A percentile compares a stretch with the other conserved stretches of the same genome.
phyloP scores from a whole-genome alignment of 2,329 filamentous ascomycete genomes.

The Talaromyces funiculosus region DNA sequence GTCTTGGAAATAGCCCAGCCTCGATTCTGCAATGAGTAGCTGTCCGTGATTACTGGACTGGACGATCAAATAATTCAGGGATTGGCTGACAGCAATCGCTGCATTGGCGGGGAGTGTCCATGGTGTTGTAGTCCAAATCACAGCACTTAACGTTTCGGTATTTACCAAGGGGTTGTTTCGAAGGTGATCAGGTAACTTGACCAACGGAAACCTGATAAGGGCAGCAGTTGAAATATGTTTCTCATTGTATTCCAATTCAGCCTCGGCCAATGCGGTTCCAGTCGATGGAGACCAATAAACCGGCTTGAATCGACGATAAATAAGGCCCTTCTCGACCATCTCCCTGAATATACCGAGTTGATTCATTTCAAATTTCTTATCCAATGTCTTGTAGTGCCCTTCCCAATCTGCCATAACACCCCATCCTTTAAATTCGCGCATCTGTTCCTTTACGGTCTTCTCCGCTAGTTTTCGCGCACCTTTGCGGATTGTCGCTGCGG shows the following conservation, averaged over 20 bases:
- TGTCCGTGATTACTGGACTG: constrained; percentile 51
- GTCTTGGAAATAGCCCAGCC: constrained; percentile 55
- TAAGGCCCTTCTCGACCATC: constrained; percentile 58
- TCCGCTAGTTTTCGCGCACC: constrained; percentile 52
- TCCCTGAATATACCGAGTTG: constrained; percentile 56
- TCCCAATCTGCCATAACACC: constrained; percentile 62
- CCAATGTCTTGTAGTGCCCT: constrained; percentile 58
- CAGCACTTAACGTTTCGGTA: constrained; percentile 58
- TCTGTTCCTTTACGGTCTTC: constrained; percentile 54
- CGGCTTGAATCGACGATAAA: constrained; percentile 57
- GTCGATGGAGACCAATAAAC: constrained; percentile 65
- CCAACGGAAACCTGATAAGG: constrained; percentile 70
- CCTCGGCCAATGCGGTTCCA: constrained; percentile 58
- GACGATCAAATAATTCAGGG: constrained; percentile 68
- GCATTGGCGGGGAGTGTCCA: constrained; percentile 95
- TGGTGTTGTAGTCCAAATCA: constrained; percentile 98
- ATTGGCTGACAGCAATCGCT: constrained; percentile 74
- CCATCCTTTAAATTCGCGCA: constrained; percentile 54
- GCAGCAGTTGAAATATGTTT: constrained; percentile 55
- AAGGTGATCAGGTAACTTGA: constrained; percentile 42
- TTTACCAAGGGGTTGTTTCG: constrained; percentile 37
- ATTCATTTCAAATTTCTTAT: constrained; percentile 55
- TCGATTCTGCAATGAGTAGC: constrained; percentile 65
- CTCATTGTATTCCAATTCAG: constrained; percentile 61
- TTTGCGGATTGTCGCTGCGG: constrained; percentile 47